A percentile compares a stretch with the other conserved stretches of the same genome.
Evolutionary conservation across 768 basidiomycete species (phyloP).

Genomic region (Boletus pseudo-olivaceus): DNA sequence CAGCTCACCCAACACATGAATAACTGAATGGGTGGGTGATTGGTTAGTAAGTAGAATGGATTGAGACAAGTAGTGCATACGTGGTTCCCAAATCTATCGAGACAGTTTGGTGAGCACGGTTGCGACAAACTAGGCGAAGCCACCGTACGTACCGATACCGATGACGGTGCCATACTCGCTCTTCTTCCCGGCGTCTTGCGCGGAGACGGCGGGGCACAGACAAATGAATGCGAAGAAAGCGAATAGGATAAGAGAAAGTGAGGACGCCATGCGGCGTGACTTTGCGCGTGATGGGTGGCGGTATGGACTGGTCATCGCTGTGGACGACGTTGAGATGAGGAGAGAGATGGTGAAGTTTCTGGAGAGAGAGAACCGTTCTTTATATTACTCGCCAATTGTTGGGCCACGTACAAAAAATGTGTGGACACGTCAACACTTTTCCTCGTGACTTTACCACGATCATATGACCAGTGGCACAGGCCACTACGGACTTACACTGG

Average conservation of each 20-base stretch:
- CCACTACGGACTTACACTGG: no score
- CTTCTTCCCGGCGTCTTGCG: slow-evolving; percentile 52
- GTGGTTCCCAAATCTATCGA: slow-evolving; percentile 85
- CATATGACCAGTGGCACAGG: slow-evolving; percentile 9
- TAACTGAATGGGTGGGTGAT: slow-evolving; percentile 50
- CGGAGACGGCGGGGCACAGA: slow-evolving; percentile 62
- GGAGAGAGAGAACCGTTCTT: slow-evolving; percentile 9
- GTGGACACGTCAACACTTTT: slow-evolving; percentile 31
- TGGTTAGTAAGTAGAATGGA: slow-evolving; percentile 1
- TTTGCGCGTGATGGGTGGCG: slow-evolving; percentile 54
- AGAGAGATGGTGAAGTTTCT: slow-evolving; percentile 4
- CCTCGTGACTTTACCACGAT: slow-evolving; percentile 23
- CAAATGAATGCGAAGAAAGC: slow-evolving; percentile 69
- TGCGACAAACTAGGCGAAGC: rapidly evolving
- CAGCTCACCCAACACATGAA: slow-evolving; percentile 88
- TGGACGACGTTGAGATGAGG: slow-evolving; percentile 13
- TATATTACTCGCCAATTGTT: slow-evolving; percentile 15
- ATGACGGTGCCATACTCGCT: slow-evolving; percentile 89
- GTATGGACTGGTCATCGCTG: slow-evolving; percentile 26
- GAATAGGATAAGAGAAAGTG: slow-evolving; percentile 58
- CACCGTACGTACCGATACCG: slow-evolving; percentile 70
- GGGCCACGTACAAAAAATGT: slow-evolving; percentile 28
- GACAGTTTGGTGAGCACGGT: slow-evolving; percentile 5
- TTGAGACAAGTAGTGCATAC: slow-evolving; percentile 36
- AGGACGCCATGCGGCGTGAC: slow-evolving; percentile 52